phyloP scores from a whole-genome alignment of 2,329 filamentous ascomycete genomes.

The Trichoderma lentiforme region DNA sequence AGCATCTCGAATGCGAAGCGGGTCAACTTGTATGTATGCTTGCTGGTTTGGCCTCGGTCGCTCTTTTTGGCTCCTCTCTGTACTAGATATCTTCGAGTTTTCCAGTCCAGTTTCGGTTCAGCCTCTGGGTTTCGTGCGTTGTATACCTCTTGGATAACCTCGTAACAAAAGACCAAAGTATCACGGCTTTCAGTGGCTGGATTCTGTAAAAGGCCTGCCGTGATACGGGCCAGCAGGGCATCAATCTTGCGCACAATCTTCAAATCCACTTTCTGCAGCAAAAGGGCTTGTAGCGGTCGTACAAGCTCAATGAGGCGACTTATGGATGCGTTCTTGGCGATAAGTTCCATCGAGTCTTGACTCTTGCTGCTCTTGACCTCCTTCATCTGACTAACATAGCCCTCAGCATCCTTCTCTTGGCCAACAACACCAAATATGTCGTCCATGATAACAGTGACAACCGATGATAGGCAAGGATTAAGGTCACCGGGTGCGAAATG shows the following conservation, averaged over 20 bases:
- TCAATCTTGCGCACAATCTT: slow-evolving; percentile 88
- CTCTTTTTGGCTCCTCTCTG: slow-evolving; percentile 76
- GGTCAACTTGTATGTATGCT: slow-evolving; percentile 81
- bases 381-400: slow-evolving; percentile 92
- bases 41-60: slow-evolving; percentile 68
- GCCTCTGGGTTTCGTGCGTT: slow-evolving; percentile 53
- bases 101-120: slow-evolving; percentile 57
- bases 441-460: slow-evolving; percentile 88
- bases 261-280: slow-evolving; percentile 80
- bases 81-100: slow-evolving; percentile 71
- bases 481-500: slow-evolving; percentile 76
- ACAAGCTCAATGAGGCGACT: slow-evolving; percentile 71
- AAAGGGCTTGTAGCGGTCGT: slow-evolving; percentile 70
- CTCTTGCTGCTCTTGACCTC: slow-evolving; percentile 98
- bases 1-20: slow-evolving; percentile 86
- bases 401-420: slow-evolving; percentile 95
- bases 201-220: slow-evolving; percentile 79
- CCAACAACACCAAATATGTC: slow-evolving; percentile 92
- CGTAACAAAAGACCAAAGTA: slow-evolving; percentile 90
- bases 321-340: slow-evolving; percentile 79
- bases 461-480: slow-evolving; percentile 77
- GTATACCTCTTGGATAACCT: slow-evolving; percentile 86
- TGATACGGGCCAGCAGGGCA: slow-evolving; percentile 78
- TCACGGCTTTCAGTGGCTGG: slow-evolving; percentile 73
- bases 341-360: slow-evolving; percentile 92